phyloP scores from a whole-genome alignment of 2,329 filamentous ascomycete species.

The Tolypocladium inflatum region DNA sequence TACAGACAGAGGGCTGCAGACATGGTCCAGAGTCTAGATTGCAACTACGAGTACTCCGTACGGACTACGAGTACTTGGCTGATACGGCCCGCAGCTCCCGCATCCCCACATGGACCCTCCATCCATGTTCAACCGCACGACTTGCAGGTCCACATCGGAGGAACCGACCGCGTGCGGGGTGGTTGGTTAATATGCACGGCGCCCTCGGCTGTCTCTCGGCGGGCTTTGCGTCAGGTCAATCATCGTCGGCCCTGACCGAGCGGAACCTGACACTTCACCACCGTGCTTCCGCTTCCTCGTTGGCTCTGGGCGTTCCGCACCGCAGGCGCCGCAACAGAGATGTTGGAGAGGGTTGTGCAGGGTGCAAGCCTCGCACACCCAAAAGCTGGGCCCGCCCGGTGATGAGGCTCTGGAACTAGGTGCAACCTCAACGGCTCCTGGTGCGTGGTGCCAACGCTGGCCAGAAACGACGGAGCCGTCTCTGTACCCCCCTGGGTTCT shows the following conservation, averaged over 20 bases:
- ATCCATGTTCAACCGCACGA: constrained; percentile 38
- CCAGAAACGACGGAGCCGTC: constrained; percentile 21
- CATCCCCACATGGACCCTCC: constrained; percentile 49
- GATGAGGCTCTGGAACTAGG: not conserved
- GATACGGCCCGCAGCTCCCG: constrained; percentile 32
- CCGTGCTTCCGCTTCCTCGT: constrained; percentile 6
- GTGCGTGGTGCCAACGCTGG: constrained; percentile 3
- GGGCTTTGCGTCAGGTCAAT: constrained; percentile 27
- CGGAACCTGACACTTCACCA: constrained; percentile 8
- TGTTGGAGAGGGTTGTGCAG: constrained; percentile 42
- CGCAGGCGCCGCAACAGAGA: constrained; percentile 49
- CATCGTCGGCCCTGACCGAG: constrained; percentile 7
- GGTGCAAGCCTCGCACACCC: constrained; percentile 48
- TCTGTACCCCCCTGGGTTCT: constrained; percentile 38
- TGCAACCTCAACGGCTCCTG: not conserved
- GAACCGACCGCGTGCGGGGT: constrained; percentile 5
- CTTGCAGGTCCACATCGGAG: constrained; percentile 39
- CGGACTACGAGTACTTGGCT: not conserved
- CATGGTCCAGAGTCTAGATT: not conserved
- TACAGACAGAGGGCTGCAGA: not conserved
- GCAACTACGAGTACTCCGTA: not conserved
- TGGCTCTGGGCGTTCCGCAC: constrained; percentile 25
- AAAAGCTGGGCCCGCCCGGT: constrained; percentile 20
- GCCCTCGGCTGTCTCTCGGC: constrained; percentile 11
- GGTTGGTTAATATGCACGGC: not conserved